Base-by-base conservation (phyloP, 257 asterid species). In the Nemophila menziesii region DNA sequence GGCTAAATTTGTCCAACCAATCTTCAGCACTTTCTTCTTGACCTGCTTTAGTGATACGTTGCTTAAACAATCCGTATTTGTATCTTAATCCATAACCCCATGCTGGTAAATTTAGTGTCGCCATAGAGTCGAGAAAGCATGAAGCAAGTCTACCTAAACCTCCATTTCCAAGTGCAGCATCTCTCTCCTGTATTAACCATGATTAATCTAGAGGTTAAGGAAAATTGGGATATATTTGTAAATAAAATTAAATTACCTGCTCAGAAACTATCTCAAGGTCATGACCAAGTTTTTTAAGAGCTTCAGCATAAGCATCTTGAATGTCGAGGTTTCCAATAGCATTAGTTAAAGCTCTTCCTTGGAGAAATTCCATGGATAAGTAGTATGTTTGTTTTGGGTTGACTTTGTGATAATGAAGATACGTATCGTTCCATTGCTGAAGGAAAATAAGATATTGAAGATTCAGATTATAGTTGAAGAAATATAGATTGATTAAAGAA, bases 31-130 rank as follows among this genome's bases (percentile, higher is more conserved):
- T 60, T 73, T 90, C 99, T 57, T 79, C 96, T 60, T 90, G 99
- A 46, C 99, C 99, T 44, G 73, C 72, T 64, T 74, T 79, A 51
- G 78, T 54, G 57, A 90, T 84, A 49, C 60, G 67, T 63, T 90
- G 99, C 85, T 90, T 90, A 69, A 90, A 90, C 39, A 85, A 76
- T 21, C 99, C 99, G 51, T 90, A 81, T 68, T 79, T 79, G 71
- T 90, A 90, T 66, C 99, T 79, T 78, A 90, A 69, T 44, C 99
- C 99, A 65, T 90, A 90, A 15, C 99, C 99, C 99, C 99, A 90
- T 16, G 99, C 99, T 11, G 99, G 99, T 64, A 90, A 70, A 61
- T 71, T 85, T 67, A 90, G 54, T 33, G 99, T 90, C 23, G 99
- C 94, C 96, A 90, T 90, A 16, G 99, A 90, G 67, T 90, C 99